A percentile compares a stretch with the other conserved stretches of the same genome.
Conservation (phyloP, 257 asterid species). For the Solanum chilense region DNA sequence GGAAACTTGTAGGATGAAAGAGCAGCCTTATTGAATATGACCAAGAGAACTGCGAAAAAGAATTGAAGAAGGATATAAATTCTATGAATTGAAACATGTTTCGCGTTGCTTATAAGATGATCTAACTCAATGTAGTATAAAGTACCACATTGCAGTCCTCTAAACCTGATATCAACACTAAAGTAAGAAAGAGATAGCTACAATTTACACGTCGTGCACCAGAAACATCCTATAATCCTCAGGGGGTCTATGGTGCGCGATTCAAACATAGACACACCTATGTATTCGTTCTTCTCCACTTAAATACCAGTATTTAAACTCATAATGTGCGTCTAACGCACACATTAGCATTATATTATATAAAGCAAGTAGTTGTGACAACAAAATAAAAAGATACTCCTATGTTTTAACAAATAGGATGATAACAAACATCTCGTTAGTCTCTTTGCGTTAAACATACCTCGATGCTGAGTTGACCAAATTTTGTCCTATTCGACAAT, state of each 20-base stretch:
- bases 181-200: neutral
- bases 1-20: constrained; percentile 14
- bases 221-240: neutral
- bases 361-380: neutral
- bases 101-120: neutral
- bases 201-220: neutral
- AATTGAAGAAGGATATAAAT: neutral
- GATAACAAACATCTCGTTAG: neutral
- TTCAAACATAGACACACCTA: neutral
- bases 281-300: neutral
- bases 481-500: neutral
- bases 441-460: neutral
- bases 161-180: neutral
- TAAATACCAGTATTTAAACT: neutral
- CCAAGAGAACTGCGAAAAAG: constrained; percentile 3
- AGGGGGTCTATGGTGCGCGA: neutral
- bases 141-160: neutral
- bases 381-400: neutral
- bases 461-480: neutral
- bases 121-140: neutral
- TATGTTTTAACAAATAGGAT: neutral
- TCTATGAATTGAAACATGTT: neutral
- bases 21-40: constrained; percentile 15
- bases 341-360: neutral
- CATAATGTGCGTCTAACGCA: neutral